These are phyloP conservation scores for Penicillium antarcticum DNA, from an alignment of 495 filamentous ascomycete genomes.

Conservation along the genomic window DNA sequence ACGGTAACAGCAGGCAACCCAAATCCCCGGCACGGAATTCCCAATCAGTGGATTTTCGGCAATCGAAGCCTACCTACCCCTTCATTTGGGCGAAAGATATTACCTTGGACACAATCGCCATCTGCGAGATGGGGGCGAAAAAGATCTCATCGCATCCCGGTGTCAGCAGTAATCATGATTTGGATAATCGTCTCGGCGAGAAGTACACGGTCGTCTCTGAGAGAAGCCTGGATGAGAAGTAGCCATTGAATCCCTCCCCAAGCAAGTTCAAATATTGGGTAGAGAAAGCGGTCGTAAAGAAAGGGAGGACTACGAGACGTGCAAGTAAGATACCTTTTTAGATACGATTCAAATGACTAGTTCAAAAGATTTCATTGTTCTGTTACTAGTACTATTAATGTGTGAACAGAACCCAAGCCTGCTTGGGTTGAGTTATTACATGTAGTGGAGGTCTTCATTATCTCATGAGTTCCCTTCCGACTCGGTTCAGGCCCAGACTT, in stretches of 20 bases:
- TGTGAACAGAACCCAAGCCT: conserved; percentile 19
- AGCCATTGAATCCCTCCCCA: not conserved
- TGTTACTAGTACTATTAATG: conserved; percentile 3
- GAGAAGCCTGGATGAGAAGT: conserved; percentile 21
- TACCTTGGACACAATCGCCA: conserved; percentile 58
- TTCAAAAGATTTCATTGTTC: not conserved
- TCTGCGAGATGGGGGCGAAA: conserved; percentile 79
- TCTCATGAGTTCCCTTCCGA: not conserved
- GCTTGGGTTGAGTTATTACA: conserved; percentile 13
- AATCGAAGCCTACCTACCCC: conserved; percentile 7
- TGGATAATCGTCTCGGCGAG: conserved; percentile 38
- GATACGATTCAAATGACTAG: not conserved
- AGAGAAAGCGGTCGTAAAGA: not conserved
- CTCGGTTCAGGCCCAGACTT: not conserved
- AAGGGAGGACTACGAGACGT: too few species aligned
- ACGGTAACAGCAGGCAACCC: not conserved
- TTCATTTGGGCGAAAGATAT: conserved; percentile 62
- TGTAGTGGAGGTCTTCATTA: not conserved
- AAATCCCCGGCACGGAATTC: too few species aligned
- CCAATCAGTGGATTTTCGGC: not conserved
- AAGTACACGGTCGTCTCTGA: conserved; percentile 41
- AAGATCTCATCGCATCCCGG: conserved; percentile 35
- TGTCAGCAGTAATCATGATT: conserved; percentile 14
- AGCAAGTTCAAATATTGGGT: not conserved
- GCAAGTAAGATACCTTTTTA: not conserved